Conservation (phyloP, 2,329 filamentous ascomycete species). For the Pseudogymnoascus pannorum region DNA sequence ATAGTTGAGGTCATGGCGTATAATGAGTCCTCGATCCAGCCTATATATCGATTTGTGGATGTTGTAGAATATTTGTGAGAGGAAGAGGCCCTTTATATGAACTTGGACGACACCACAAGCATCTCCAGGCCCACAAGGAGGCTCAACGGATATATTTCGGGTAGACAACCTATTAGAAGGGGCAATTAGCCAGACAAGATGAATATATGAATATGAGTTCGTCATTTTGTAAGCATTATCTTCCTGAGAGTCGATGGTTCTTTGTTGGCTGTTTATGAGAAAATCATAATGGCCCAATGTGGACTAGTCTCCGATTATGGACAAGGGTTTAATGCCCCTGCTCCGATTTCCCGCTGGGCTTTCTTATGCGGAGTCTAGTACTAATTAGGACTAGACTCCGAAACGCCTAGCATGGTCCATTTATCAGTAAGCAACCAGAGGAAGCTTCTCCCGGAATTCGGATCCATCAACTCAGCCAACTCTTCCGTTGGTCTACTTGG, state of each 20-base stretch:
- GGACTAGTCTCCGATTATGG: conserved; percentile 19
- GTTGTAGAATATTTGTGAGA: neutral
- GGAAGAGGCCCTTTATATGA: neutral
- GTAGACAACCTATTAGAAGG: neutral
- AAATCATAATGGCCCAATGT: conserved; percentile 10
- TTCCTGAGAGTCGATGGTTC: neutral
- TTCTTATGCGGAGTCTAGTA: conserved; percentile 5
- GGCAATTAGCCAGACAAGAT: neutral
- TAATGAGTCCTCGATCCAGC: neutral
- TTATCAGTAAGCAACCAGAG: neutral
- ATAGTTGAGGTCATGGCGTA: neutral
- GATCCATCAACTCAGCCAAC: neutral
- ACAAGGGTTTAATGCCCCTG: conserved; percentile 9
- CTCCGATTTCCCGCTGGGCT: neutral
- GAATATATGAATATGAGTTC: neutral
- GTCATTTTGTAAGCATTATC: conserved; percentile 1
- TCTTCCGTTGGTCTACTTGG: neutral
- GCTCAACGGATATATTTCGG: neutral
- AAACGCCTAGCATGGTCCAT: neutral
- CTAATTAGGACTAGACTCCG: conserved; percentile 16
- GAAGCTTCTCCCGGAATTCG: neutral
- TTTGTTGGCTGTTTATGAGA: conserved; percentile 7
- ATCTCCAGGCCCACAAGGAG: neutral
- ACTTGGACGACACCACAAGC: neutral
- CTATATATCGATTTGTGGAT: neutral